A percentile compares a stretch with the other conserved stretches of the same genome.
Evolutionary conservation across 2,329 filamentous ascomycete species (phyloP).

Genomic region (Akanthomyces lecanii): DNA sequence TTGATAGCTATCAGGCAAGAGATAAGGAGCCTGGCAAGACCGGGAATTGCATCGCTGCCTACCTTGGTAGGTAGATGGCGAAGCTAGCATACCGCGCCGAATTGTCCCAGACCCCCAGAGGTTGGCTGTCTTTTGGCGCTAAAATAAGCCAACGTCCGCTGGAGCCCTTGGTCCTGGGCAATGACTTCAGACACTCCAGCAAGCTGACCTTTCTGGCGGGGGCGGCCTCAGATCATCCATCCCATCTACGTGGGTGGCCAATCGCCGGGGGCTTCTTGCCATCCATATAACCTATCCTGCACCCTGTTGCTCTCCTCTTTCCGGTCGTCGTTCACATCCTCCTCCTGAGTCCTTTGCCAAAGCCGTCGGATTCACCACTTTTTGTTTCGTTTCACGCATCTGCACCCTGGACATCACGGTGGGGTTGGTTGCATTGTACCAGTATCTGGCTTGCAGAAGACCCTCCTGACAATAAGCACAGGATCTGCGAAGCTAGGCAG

Average conservation of each 20-base stretch:
- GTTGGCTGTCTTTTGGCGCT: not conserved
- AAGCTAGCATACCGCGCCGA: too few species aligned
- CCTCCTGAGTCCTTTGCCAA: not conserved
- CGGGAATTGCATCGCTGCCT: not conserved
- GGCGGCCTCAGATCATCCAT: not conserved
- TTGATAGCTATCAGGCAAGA: not conserved
- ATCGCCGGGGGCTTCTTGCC: not conserved
- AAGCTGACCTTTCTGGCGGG: not conserved
- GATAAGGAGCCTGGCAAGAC: not conserved
- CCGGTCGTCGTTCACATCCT: not conserved
- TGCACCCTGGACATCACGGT: not conserved
- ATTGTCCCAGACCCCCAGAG: not conserved
- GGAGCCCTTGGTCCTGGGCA: not conserved
- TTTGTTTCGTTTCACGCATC: not conserved
- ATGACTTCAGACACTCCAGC: not conserved
- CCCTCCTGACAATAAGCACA: not conserved
- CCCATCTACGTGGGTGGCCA: not conserved
- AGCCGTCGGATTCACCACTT: not conserved
- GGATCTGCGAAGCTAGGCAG: not conserved
- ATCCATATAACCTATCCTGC: not conserved
- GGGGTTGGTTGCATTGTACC: conserved; percentile 1
- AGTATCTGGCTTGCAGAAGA: conserved; percentile 8
- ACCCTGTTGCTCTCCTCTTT: not conserved
- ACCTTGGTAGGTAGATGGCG: not conserved
- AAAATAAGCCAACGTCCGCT: conserved; percentile 1